Evolutionary conservation across 805 yeast genomes (phyloP).

Genomic region (Lipomyces sp.): DNA sequence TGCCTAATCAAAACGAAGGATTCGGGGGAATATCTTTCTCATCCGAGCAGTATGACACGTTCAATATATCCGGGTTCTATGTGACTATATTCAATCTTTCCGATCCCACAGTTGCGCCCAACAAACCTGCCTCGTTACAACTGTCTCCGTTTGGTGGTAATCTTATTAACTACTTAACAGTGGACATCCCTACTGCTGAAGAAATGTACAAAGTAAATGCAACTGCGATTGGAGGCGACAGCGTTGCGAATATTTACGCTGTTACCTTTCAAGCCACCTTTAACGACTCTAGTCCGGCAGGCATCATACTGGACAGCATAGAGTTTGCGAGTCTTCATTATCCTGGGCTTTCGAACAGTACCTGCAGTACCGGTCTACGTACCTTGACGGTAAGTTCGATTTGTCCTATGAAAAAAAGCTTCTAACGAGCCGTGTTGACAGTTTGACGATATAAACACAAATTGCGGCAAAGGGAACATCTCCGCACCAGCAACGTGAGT

Average conservation of each 20-base stretch:
- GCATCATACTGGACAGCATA: conserved; percentile 7
- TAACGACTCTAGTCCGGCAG: conserved; percentile 11
- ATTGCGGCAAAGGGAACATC: conserved; percentile 2
- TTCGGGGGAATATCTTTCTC: conserved; percentile 5
- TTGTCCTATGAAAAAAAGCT: background rate
- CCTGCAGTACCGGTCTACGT: conserved; percentile 3
- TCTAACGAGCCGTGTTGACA: background rate
- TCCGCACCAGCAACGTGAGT: conserved; percentile 9
- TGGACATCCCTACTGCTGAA: background rate
- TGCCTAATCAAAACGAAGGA: conserved; percentile 1
- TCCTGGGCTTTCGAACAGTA: conserved; percentile 1
- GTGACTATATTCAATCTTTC: conserved; percentile 14
- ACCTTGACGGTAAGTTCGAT: conserved; percentile 11
- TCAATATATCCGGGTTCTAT: conserved; percentile 6
- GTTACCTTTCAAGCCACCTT: background rate
- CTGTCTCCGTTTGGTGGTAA: background rate
- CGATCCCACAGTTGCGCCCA: conserved; percentile 9
- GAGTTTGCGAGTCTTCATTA: conserved; percentile 5
- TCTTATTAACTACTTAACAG: background rate
- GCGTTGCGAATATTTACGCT: background rate
- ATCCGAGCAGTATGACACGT: conserved; percentile 1
- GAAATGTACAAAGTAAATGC: conserved; percentile 8
- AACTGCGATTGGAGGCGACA: background rate
- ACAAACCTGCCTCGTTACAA: background rate
- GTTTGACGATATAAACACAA: conserved; percentile 11